Conservation (phyloP, 2,329 filamentous ascomycete species). For the Pseudopithomyces maydicus region DNA sequence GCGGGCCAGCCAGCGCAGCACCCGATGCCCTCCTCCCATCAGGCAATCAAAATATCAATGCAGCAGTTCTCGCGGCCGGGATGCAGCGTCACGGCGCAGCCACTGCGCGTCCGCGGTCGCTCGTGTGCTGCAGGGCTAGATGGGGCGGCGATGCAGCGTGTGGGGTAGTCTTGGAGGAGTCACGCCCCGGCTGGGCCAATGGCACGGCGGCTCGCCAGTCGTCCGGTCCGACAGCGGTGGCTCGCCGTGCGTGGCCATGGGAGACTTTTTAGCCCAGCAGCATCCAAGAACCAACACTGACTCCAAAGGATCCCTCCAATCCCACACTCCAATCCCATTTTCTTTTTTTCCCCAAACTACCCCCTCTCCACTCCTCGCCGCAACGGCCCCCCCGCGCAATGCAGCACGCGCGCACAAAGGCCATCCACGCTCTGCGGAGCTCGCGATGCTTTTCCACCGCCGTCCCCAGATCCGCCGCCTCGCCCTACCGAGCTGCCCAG, state of each 20-base stretch:
- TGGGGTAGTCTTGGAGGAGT: constrained; percentile 1
- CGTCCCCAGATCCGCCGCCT: constrained; percentile 47
- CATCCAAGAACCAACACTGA: neutral
- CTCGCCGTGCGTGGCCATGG: neutral
- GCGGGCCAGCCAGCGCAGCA: neutral
- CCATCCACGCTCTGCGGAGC: constrained; percentile 43
- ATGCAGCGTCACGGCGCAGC: too few species aligned
- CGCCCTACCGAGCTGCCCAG: constrained; percentile 50
- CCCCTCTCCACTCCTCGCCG: constrained; percentile 20
- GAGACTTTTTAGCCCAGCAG: constrained; percentile 2
- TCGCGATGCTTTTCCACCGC: constrained; percentile 52
- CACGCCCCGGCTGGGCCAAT: constrained; percentile 3
- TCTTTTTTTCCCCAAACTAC: constrained; percentile 12
- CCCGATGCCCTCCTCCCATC: too few species aligned
- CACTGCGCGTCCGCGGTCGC: too few species aligned
- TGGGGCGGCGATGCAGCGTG: neutral
- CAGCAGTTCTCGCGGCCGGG: too few species aligned
- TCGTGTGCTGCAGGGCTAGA: neutral
- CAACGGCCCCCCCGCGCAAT: constrained; percentile 18
- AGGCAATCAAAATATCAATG: too few species aligned
- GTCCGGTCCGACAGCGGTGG: constrained; percentile 1
- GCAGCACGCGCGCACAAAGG: constrained; percentile 44
- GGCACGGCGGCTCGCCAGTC: neutral
- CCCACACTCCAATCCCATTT: constrained; percentile 1
- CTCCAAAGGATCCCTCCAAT: constrained; percentile 18